Base-by-base conservation (phyloP, 2,329 filamentous ascomycete genomes). In the Orbilia brochopaga region DNA sequence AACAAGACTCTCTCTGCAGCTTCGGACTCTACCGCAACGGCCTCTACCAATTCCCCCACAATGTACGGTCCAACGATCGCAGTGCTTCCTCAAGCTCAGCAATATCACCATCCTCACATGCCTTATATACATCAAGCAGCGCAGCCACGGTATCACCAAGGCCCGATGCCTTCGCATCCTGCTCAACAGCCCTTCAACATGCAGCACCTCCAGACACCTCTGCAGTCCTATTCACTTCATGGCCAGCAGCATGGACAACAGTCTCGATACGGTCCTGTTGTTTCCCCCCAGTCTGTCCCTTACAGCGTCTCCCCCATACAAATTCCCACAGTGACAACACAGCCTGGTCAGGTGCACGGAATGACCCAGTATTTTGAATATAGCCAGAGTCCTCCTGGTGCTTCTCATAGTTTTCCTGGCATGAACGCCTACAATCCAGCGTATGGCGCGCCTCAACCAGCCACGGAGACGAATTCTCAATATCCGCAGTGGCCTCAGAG, bases 21-120 rank as follows among this genome's bases (percentile, higher is more conserved):
- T 48, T 62, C 62, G 53, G 58, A 63, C 32, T 62, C 62, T 32
- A 50, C 57, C 37, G 48, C 62, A 37, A 63, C 62, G 21, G 50
- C 53, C 4, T 73, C 69, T 54, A 57, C 62, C 1, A 58, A 24
- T 37, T 73, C 69, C 53, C 61, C 62, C 24, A 67, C 61, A 50
- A 73, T 73, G 69, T 73, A 73, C 57, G 69, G 69, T 32, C 69
- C 69, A 53, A 67, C 69, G 27, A 54, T 73, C 27, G 46, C 69
- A 27, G 44, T 73, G 37, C 57, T 67, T 46, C 69, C 69, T 46
- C 69, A 66, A 10, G 52, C 54, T 35, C 57, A 64, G 11, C 61
- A 62, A 30, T 73, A 62, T 44, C 69, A 65, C 66, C 69, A 73
- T 23, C 63, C 57, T 27, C 56, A 67, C 35, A 60, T 72, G 67